Percentiles rank a stretch among this genome's conserved stretches.
These are phyloP conservation scores for Clavariopsis aquatica DNA, from an alignment of 495 filamentous ascomycete genomes.

Conservation along the genomic window DNA sequence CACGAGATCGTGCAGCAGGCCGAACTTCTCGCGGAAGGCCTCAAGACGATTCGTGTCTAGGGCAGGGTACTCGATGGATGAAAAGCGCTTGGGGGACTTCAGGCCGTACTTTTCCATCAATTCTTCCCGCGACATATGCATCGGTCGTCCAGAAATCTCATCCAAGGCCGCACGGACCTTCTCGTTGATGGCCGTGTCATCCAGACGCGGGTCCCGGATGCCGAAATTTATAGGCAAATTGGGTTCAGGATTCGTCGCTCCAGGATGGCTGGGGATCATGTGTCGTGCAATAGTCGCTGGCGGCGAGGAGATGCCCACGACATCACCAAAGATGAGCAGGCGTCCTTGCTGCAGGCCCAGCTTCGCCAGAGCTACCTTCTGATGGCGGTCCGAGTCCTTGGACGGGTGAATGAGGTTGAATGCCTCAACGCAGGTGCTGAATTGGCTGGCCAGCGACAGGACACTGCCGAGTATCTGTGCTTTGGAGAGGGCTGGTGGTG, in stretches of 20 bases:
- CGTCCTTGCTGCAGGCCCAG: conserved; percentile 45
- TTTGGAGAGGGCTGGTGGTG: conserved; percentile 23
- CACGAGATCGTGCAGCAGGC: conserved; percentile 41
- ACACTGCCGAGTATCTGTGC: conserved; percentile 38
- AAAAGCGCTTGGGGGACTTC: conserved; percentile 40
- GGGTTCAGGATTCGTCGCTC: conserved; percentile 41
- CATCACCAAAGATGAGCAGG: conserved; percentile 45
- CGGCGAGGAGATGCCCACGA: conserved; percentile 42
- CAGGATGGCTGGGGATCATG: conserved; percentile 42
- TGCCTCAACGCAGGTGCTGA: conserved; percentile 45
- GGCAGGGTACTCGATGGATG: conserved; percentile 28
- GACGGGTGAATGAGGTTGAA: conserved; percentile 42
- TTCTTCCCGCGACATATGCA: conserved; percentile 34
- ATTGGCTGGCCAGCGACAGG: conserved; percentile 41
- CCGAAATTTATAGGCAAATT: conserved; percentile 42
- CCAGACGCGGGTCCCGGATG: conserved; percentile 38
- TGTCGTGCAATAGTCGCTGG: conserved; percentile 38
- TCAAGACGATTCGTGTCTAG: conserved; percentile 43
- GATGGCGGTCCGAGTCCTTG: conserved; percentile 35
- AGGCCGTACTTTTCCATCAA: conserved; percentile 43
- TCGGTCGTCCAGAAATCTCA: conserved; percentile 29
- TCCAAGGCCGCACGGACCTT: conserved; percentile 38
- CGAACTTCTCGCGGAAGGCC: conserved; percentile 43
- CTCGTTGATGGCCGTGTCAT: conserved; percentile 30
- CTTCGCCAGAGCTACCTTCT: conserved; percentile 39